A percentile compares a stretch with the other conserved stretches of the same genome.
Evolutionary conservation across 1,284 basidiomycete genomes (phyloP).

Genomic region (Ganoderma lingzhi): DNA sequence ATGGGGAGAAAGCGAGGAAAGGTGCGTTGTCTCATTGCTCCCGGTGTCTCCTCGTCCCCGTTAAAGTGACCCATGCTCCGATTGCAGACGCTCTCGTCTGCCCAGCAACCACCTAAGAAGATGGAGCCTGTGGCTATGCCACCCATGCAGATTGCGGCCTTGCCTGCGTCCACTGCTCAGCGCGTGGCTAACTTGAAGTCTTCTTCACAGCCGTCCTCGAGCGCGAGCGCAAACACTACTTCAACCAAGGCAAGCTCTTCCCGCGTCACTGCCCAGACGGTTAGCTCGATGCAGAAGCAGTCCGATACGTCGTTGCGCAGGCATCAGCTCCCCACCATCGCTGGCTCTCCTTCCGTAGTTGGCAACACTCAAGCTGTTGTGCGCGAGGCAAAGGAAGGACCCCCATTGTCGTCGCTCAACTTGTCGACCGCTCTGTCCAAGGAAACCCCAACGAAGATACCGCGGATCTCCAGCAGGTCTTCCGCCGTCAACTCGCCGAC

Average conservation of each 20-base stretch:
- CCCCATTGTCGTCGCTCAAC: slow-evolving; percentile 60
- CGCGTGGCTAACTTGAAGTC: slow-evolving; percentile 82
- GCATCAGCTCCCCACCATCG: slow-evolving; percentile 85
- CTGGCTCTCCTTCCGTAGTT: slow-evolving; percentile 88
- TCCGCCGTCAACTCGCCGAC: slow-evolving; percentile 75
- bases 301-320: slow-evolving; percentile 81
- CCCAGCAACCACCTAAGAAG: slow-evolving; percentile 70
- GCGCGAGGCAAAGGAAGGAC: slow-evolving; percentile 64
- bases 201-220: slow-evolving; percentile 50
- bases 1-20: slow-evolving; percentile 93
- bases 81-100: slow-evolving; percentile 83
- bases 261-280: slow-evolving; percentile 75
- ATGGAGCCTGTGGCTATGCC: slow-evolving; percentile 74
- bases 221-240: slow-evolving; percentile 54
- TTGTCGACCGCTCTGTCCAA: slow-evolving; percentile 63
- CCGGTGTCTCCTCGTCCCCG: not conserved
- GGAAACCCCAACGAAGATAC: slow-evolving; percentile 94
- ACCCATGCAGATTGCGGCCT: slow-evolving; percentile 87
- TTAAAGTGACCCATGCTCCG: slow-evolving; percentile 14
- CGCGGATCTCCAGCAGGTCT: slow-evolving; percentile 85
- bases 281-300: slow-evolving; percentile 83
- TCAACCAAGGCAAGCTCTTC: slow-evolving; percentile 60
- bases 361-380: slow-evolving; percentile 52
- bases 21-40: slow-evolving; percentile 54
- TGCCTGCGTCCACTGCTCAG: slow-evolving; percentile 81